phyloP scores from a whole-genome alignment of 192 early-diverging fungal genomes.

The Entomortierella parvispora region DNA sequence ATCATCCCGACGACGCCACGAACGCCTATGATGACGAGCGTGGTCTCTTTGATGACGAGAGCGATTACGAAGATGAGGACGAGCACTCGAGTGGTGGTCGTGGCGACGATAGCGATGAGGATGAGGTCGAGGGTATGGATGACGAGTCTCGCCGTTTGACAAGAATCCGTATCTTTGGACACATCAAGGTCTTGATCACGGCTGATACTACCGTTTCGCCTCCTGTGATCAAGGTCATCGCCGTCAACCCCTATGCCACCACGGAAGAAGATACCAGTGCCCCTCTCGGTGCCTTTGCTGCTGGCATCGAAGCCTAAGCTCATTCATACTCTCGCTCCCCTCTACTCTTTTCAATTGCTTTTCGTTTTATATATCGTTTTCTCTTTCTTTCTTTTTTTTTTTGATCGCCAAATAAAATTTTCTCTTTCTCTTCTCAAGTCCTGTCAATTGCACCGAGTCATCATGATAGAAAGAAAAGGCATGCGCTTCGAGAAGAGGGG shows the following conservation, averaged over 20 bases:
- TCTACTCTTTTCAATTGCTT: neutral
- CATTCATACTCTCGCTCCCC: no score
- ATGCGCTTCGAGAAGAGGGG: no score
- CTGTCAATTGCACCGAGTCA: no score
- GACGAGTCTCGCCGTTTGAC: constrained; percentile 36
- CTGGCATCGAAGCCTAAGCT: neutral
- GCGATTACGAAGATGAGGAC: constrained; percentile 55
- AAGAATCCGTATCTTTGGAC: constrained; percentile 54
- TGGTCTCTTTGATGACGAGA: constrained; percentile 59
- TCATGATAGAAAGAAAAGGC: no score
- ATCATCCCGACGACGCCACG: constrained; percentile 51
- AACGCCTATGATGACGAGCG: constrained; percentile 63
- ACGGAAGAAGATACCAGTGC: no score
- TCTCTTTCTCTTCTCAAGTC: neutral
- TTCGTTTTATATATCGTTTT: neutral
- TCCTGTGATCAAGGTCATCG: constrained; percentile 64
- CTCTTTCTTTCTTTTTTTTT: neutral
- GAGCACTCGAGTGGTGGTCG: constrained; percentile 12
- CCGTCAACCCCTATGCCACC: constrained; percentile 59
- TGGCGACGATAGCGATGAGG: constrained; percentile 23
- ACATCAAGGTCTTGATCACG: constrained; percentile 58
- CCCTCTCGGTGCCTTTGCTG: neutral
- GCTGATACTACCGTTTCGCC: constrained; percentile 63
- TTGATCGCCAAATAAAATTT: neutral
- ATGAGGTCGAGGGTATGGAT: constrained; percentile 39